phyloP scores from a whole-genome alignment of 208 protist species.

The Naegleria gruberi region DNA sequence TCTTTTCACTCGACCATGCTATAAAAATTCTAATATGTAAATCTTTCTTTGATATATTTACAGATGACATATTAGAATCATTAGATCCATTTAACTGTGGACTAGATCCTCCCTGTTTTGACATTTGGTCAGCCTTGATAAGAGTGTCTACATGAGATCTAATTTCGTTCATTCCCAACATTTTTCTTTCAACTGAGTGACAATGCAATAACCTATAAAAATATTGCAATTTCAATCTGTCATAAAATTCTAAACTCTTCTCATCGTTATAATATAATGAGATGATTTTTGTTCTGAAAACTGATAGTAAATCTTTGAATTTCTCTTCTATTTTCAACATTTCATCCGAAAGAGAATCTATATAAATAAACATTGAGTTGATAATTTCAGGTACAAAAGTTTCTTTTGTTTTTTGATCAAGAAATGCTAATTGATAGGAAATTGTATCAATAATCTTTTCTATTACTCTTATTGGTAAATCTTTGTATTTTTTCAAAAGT shows the following conservation, averaged over 20 bases:
- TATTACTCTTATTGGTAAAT: background rate
- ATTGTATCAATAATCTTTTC: background rate
- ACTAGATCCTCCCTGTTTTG: background rate
- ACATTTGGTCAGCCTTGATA: background rate
- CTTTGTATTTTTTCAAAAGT: background rate
- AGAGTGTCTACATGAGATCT: background rate
- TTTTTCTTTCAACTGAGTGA: background rate
- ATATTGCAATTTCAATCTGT: background rate
- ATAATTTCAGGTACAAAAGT: background rate
- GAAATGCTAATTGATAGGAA: background rate
- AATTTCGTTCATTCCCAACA: background rate
- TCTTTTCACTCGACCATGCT: background rate
- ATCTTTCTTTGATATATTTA: background rate
- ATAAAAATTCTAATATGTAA: background rate
- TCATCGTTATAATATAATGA: background rate
- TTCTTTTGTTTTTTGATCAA: background rate
- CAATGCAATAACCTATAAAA: background rate
- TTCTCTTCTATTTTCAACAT: background rate
- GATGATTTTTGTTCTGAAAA: background rate
- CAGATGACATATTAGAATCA: background rate
- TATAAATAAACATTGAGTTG: background rate
- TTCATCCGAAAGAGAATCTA: background rate
- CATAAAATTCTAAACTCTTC: background rate
- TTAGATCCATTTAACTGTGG: background rate
- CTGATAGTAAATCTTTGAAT: background rate